Evolutionary conservation across 768 basidiomycete species (phyloP).

Genomic region (Trametes cingulata): DNA sequence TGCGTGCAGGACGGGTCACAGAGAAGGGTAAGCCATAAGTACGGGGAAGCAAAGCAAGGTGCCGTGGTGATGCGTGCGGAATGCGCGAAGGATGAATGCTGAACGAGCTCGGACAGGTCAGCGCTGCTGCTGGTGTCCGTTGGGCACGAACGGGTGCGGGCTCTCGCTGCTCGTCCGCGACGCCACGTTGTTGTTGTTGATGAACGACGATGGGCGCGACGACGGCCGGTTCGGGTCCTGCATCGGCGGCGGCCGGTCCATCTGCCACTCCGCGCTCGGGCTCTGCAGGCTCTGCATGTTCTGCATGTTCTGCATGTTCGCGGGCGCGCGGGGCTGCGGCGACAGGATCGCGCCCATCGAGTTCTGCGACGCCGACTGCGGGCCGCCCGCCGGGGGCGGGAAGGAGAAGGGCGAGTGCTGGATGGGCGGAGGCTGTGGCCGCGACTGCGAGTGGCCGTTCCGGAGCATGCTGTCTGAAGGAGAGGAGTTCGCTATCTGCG

Average conservation of each 20-base stretch:
- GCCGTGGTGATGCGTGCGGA: slow-evolving; percentile 10
- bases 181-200: slow-evolving; percentile 10
- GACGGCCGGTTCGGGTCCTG: slow-evolving; percentile 29
- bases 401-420: slow-evolving; percentile 48
- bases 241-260: slow-evolving; percentile 27
- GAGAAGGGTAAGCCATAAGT: slow-evolving; percentile 9
- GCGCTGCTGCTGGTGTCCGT: slow-evolving; percentile 30
- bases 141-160: slow-evolving; percentile 26
- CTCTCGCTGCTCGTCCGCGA: slow-evolving; percentile 33
- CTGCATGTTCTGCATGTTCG: slow-evolving; percentile 22
- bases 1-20: background rate
- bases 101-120: slow-evolving; percentile 16
- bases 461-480: slow-evolving; percentile 39
- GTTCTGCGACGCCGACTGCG: slow-evolving; percentile 49
- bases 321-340: slow-evolving; percentile 38
- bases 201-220: slow-evolving; percentile 31
- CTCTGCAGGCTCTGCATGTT: slow-evolving; percentile 20
- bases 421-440: slow-evolving; percentile 41
- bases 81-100: slow-evolving; percentile 3
- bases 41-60: background rate
- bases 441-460: slow-evolving; percentile 33
- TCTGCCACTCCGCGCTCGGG: slow-evolving; percentile 22
- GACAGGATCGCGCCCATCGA: slow-evolving; percentile 46
- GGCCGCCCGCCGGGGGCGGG: slow-evolving; percentile 38
- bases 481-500: slow-evolving; percentile 41